Evolutionary conservation across 1,139 yeast genomes (phyloP).

Genomic region (Ogataea hybrid): DNA sequence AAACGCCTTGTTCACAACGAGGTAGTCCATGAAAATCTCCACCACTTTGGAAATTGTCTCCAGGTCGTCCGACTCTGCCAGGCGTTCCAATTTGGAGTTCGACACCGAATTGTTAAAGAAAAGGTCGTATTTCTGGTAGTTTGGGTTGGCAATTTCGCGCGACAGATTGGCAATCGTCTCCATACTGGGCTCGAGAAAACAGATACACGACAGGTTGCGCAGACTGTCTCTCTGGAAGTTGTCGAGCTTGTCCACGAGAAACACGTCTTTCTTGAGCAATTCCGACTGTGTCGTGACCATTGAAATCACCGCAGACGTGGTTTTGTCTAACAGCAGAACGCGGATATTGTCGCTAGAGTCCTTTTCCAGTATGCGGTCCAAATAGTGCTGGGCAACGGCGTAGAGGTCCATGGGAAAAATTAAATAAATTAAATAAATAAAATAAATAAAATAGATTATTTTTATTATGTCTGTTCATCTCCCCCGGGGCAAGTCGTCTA

Average conservation of each 20-base stretch:
- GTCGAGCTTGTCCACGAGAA: constrained; percentile 69
- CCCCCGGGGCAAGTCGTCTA: constrained; percentile 24
- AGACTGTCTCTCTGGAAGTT: constrained; percentile 67
- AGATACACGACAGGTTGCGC: constrained; percentile 82
- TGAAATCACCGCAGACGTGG: constrained; percentile 81
- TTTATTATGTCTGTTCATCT: constrained; percentile 6
- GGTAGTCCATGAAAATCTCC: constrained; percentile 83
- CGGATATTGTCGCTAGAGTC: constrained; percentile 17
- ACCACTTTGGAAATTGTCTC: constrained; percentile 75
- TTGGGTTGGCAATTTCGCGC: constrained; percentile 73
- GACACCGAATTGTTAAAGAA: constrained; percentile 73
- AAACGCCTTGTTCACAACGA: constrained; percentile 67
- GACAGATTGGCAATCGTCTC: constrained; percentile 59
- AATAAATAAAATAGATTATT: constrained; percentile 6
- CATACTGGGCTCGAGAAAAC: constrained; percentile 71
- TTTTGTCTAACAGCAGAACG: constrained; percentile 74
- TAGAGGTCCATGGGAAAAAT: constrained; percentile 47
- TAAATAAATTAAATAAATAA: not conserved
- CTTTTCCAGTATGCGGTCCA: constrained; percentile 43
- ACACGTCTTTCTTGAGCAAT: constrained; percentile 75
- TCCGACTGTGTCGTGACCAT: constrained; percentile 87
- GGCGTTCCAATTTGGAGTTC: constrained; percentile 73
- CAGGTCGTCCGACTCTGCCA: constrained; percentile 88
- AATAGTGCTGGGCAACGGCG: constrained; percentile 48
- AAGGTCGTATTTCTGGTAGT: constrained; percentile 71